Conservation (phyloP, 768 basidiomycete species). For the Candolleomyces aberdarensis region DNA sequence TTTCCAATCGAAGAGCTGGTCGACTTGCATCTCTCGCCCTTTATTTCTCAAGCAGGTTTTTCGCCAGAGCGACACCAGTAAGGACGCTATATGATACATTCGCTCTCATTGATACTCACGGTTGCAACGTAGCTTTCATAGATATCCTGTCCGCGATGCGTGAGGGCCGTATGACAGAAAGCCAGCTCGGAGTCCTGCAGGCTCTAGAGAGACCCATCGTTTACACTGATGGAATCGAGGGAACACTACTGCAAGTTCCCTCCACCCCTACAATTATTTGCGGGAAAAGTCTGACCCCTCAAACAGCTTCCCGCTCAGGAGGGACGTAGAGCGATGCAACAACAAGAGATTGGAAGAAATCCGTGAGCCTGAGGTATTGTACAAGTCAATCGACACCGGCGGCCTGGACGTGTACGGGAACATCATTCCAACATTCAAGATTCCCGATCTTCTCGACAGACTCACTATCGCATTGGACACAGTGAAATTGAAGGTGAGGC, state of each 20-base stretch:
- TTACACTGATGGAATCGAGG: conserved; percentile 70
- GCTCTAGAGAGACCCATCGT: conserved; percentile 52
- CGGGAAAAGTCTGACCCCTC: not conserved
- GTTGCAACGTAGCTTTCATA: conserved; percentile 56
- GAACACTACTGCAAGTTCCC: conserved; percentile 71
- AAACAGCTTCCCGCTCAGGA: conserved; percentile 68
- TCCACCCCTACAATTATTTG: not conserved
- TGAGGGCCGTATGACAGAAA: conserved; percentile 52
- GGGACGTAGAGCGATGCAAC: conserved; percentile 78
- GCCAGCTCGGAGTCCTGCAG: conserved; percentile 55
- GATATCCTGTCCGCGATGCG: conserved; percentile 89
- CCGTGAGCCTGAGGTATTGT: conserved; percentile 28
- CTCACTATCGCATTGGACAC: conserved; percentile 42
- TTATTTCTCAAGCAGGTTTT: conserved; percentile 62
- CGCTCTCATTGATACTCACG: not conserved
- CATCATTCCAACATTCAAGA: conserved; percentile 26
- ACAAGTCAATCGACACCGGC: conserved; percentile 40
- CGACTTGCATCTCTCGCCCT: conserved; percentile 43
- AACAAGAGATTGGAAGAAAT: conserved; percentile 52
- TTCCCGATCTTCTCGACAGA: conserved; percentile 37
- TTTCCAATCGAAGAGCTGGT: conserved; percentile 67
- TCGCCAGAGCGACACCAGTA: conserved; percentile 63
- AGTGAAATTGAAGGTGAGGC: conserved; percentile 46
- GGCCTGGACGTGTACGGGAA: conserved; percentile 37
- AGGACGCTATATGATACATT: not conserved